Base-by-base conservation (phyloP, 768 basidiomycete species). In the Mycena floridula region DNA sequence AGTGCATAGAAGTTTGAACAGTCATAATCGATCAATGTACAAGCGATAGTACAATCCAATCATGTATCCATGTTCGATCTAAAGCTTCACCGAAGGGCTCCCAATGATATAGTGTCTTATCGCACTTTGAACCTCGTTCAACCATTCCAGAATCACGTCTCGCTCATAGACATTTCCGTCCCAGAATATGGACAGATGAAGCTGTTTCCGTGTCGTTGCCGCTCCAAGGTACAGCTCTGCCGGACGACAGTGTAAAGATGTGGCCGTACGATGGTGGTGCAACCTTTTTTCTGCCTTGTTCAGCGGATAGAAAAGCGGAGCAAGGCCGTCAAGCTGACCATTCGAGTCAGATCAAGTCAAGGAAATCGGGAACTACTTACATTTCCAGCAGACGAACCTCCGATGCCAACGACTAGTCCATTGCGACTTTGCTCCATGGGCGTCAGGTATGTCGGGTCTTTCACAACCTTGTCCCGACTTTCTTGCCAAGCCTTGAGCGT, bases 321-420 rank as follows among this genome's bases (percentile, higher is more conserved):
- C 56, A 35, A 9, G 58, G 48, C 16, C 47, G 54, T 30, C 51
- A 52, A 8, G 12, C 47, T 15, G 24, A 47, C 43, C 42, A 42
- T 30, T n/a, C 24, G 16, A 40, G 27, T 7, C 5, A 41, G 3
- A 26, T 28, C 27, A 30, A 41, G 36, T 35, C 35, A 35, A 35
- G 3, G 4, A 9, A 24, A 1, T 36, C 16, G 5, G 27, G 25
- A 37, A 3, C 25, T 15, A 53, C 63, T 44, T 28, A 73, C 73
- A 55, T 70, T 67, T 4, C 73, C 74, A 23, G 67, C 58, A 43
- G 61, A 68, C 3, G 65, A 65, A 9, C 66, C 67, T 7, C 65
- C 66, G 45, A 65, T 59, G 20, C 44, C 48, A 25, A 59, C 47
- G 22, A 65, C 59, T 8, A 30, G 24, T 3, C 54, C 35, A n/a